Evolutionary conservation across 2,329 filamentous ascomycete species (phyloP).

Genomic region (Didymella keratinophila): DNA sequence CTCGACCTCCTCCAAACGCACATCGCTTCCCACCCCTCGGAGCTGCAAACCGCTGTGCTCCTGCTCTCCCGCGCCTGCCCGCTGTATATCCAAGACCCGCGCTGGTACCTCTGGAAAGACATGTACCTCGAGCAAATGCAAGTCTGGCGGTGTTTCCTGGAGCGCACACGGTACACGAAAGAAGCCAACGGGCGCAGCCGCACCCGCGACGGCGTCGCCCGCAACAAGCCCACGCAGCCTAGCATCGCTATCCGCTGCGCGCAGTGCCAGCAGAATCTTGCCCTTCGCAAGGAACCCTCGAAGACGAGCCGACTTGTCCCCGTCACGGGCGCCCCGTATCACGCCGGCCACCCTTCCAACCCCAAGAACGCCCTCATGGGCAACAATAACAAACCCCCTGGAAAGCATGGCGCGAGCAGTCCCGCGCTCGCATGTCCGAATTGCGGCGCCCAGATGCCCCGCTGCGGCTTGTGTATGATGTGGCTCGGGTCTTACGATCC

Average conservation of each 20-base stretch:
- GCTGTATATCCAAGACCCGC: conserved; percentile 77
- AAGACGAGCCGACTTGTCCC: conserved; percentile 36
- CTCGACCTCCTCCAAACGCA: conserved; percentile 80
- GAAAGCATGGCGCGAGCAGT: conserved; percentile 16
- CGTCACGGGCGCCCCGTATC: conserved; percentile 17
- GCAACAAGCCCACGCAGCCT: conserved; percentile 67
- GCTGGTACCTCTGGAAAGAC: conserved; percentile 80
- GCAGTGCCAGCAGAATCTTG: conserved; percentile 71
- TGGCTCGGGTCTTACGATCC: conserved; percentile 68
- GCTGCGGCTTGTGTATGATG: conserved; percentile 68
- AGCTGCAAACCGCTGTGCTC: conserved; percentile 80
- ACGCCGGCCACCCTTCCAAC: conserved; percentile 7
- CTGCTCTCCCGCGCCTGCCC: conserved; percentile 77
- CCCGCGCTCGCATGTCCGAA: conserved; percentile 65
- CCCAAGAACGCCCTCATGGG: conserved; percentile 9
- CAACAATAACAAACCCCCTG: conserved; percentile 22
- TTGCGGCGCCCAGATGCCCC: conserved; percentile 69
- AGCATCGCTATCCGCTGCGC: conserved; percentile 79
- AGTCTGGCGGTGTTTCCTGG: conserved; percentile 73
- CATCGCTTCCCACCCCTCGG: conserved; percentile 72
- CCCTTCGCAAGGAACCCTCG: conserved; percentile 44
- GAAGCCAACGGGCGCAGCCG: conserved; percentile 74
- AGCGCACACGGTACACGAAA: conserved; percentile 79
- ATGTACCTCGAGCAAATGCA: conserved; percentile 75
- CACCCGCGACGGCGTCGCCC: conserved; percentile 68